Conservation (phyloP, 768 basidiomycete genomes). For the Boletus sp. region DNA sequence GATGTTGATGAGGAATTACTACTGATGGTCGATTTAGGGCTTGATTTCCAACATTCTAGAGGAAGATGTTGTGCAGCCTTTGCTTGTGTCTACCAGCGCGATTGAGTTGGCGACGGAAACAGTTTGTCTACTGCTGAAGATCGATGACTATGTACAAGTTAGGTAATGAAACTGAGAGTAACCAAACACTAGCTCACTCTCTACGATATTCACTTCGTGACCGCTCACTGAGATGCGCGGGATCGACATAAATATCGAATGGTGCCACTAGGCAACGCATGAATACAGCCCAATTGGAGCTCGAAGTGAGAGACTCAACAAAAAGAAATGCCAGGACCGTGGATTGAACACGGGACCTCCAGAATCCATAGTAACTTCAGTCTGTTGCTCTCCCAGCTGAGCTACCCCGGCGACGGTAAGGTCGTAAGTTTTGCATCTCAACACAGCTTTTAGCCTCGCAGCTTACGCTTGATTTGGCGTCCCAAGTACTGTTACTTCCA, state of each 20-base stretch:
- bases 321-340: constrained; percentile 61
- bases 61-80: constrained; percentile 95
- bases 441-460: neutral
- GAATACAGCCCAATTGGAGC: neutral
- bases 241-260: neutral
- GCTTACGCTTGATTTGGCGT: neutral
- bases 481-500: neutral
- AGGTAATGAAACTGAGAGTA: constrained; percentile 39
- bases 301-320: neutral
- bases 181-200: neutral
- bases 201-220: neutral
- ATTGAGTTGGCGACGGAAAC: constrained; percentile 96
- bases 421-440: fast-evolving
- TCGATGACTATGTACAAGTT: constrained; percentile 89
- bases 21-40: constrained; percentile 50
- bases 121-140: constrained; percentile 92
- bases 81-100: constrained; percentile 93
- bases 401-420: constrained; percentile 49
- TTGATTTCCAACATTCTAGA: constrained; percentile 96
- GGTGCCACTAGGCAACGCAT: neutral
- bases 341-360: constrained; percentile 80
- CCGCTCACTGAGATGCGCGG: neutral
- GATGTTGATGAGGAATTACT: neutral
- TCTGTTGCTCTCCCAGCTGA: constrained; percentile 77
- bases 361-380: constrained; percentile 55